Base-by-base conservation (phyloP, 345 rosid species). In the Corchorus capsularis region DNA sequence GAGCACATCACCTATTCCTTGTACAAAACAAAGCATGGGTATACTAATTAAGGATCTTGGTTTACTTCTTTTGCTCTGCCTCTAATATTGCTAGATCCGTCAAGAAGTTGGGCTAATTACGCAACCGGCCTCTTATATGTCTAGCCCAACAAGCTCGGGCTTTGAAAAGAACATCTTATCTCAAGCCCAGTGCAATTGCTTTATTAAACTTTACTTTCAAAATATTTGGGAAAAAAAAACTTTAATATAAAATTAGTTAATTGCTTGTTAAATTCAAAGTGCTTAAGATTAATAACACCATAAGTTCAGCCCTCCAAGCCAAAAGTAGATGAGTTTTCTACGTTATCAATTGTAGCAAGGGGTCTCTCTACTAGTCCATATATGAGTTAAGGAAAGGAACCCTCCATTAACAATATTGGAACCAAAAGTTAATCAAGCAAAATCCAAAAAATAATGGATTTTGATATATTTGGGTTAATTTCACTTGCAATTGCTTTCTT, bases 361-460 rank as follows among this genome's bases (percentile, higher is more conserved):
- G 22, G 4, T 6, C 35, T 59, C 4, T 22, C 34, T 22, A 59
- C 63, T 6, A 22, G 4, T 59, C 27, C 27, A 27, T 16, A 5
- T 59, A 60, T 60, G 12, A 60, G 27, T 60, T 32, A 4, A 11
- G 17, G 39, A 27, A 4, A 11, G 17, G 39, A 27, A 22, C 10
- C 63, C 39, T 60, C 8, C 16, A 1, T 60, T 12, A 22, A 59
- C 63, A 59, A 19, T 8, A 27, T 27, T 27, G 27, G 34, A 56
- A 20, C 11, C 11, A 56, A 56, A 56, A 19, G 2, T 39, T 64
- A 16, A 17, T 13, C 5, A 17, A 63, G 47, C 70, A 41, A 69
- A 69, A 5, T 1, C 4, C 3, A 2, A n/a, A 15, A 4, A 45
- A n/a, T 19, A 15, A 87, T 89, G 86, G 85, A 87, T 4, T 79